Evolutionary conservation across 495 filamentous ascomycete species (phyloP).

Genomic region (Podospora bellae-mahoneyi): DNA sequence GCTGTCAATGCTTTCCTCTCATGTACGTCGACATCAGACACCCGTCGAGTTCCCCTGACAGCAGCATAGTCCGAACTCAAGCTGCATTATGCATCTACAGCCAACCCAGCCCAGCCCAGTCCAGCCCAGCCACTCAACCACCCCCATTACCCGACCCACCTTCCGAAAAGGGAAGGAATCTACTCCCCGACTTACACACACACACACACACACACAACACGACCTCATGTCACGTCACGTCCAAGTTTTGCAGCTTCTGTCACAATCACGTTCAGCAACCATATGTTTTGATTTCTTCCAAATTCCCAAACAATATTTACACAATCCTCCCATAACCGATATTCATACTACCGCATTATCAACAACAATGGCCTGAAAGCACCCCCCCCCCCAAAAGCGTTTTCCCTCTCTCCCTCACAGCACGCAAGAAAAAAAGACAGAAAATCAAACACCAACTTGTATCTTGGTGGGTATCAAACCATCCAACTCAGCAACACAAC

Average conservation of each 20-base stretch:
- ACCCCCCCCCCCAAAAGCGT: background rate
- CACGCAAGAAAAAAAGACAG: too few relatives aligned
- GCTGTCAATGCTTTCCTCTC: too few relatives aligned
- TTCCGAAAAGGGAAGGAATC: conserved; percentile 19
- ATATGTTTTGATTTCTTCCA: too few relatives aligned
- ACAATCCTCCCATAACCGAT: too few relatives aligned
- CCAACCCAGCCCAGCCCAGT: background rate
- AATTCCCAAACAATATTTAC: too few relatives aligned
- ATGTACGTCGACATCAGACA: too few relatives aligned
- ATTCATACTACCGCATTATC: too few relatives aligned
- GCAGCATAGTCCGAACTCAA: background rate
- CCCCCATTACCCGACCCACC: conserved; percentile 9
- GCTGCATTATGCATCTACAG: background rate
- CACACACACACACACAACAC: background rate
- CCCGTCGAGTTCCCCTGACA: too few relatives aligned
- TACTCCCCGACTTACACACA: background rate
- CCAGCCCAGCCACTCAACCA: background rate
- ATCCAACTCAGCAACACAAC: background rate
- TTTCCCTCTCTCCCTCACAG: too few relatives aligned
- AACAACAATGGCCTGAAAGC: too few relatives aligned
- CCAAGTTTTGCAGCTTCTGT: background rate
- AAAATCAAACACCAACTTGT: too few relatives aligned
- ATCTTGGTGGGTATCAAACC: background rate
- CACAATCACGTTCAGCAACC: too few relatives aligned
- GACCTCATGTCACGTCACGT: background rate